A percentile compares a stretch with the other conserved stretches of the same genome.
Conservation (phyloP, 495 filamentous ascomycete species). For the Lophiostoma macrostomum region DNA sequence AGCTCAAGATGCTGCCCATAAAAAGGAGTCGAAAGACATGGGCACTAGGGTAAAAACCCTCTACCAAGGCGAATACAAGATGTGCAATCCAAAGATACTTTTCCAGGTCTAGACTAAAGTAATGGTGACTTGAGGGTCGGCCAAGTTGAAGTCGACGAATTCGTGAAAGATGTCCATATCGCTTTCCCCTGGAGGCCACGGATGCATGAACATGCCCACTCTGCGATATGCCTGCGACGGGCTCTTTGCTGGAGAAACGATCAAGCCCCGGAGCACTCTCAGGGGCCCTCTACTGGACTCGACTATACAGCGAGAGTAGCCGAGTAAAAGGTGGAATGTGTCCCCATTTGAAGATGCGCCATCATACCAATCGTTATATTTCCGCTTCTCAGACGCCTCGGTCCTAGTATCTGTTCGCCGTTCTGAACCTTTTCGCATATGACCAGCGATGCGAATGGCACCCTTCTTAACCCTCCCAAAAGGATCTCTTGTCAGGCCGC, state of each 20-base stretch:
- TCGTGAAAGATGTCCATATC: not conserved
- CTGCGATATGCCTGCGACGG: not conserved
- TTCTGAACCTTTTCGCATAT: not conserved
- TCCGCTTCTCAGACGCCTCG: not conserved
- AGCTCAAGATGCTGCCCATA: no score
- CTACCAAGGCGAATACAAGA: no score
- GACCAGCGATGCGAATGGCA: not conserved
- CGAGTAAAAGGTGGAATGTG: not conserved
- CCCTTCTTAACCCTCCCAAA: not conserved
- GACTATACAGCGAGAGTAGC: not conserved
- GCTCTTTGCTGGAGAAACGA: not conserved
- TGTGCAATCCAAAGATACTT: no score
- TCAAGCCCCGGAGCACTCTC: not conserved
- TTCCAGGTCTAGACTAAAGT: no score
- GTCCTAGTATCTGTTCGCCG: not conserved
- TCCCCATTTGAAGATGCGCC: no score
- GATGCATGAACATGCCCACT: conserved; percentile 8
- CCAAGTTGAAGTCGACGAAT: conserved; percentile 4
- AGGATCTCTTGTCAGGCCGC: not conserved
- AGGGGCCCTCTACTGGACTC: not conserved
- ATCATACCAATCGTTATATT: no score
- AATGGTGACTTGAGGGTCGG: no score
- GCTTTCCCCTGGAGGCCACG: not conserved
- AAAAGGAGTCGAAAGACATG: no score
- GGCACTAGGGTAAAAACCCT: no score